Base-by-base conservation (phyloP, 371 early-diverging fungal genomes). In the Syncephalastrum monosporum region DNA sequence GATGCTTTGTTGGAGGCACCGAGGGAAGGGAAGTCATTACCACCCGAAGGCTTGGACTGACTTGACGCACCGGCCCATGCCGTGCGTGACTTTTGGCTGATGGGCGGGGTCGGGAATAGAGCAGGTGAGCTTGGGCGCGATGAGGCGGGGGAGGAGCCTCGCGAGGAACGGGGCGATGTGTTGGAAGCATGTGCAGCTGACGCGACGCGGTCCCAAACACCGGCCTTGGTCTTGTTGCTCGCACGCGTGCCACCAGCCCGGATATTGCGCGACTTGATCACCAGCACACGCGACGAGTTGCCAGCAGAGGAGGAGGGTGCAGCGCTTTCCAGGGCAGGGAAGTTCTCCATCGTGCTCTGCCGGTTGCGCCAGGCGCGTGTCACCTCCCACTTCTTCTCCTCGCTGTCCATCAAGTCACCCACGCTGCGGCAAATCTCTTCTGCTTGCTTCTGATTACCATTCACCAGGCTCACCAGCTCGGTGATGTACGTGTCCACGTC, bases 361-460 rank as follows among this genome's bases (percentile, higher is more conserved):
- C 73, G 83, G 65, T 91, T 89, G 38, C 89, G 82, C 88, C 86
- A 89, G 0, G 80, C 83, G 15, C 84, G 72, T 29, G 89, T 67
- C 66, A 92, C 68, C 25, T 85, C 88, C 29, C 66, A 71, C 57
- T 78, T 79, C 65, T 87, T 86, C n/a, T 64, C 73, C 10, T 78
- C 79, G 5, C 72, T 60, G 55, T 85, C 82, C 59, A 84, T 53
- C 52, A 83, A 59, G 15, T 81, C 79, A 27, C 79, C 82, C 6
- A 82, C 72, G 15, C 77, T 82, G 46, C 74, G 69, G 25, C 85
- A 63, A 50, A 83, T 69, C 63, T 83, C 82, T 38, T 69, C 68
- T 5, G 79, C 59, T 43, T 78, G 76, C 13, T 82, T 77, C 25
- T 61, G 38, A 42, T 81, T 72, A 15, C 55, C 53, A 19, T 69